Conservation (phyloP, 2,329 filamentous ascomycete species). For the Didymella pinodella region DNA sequence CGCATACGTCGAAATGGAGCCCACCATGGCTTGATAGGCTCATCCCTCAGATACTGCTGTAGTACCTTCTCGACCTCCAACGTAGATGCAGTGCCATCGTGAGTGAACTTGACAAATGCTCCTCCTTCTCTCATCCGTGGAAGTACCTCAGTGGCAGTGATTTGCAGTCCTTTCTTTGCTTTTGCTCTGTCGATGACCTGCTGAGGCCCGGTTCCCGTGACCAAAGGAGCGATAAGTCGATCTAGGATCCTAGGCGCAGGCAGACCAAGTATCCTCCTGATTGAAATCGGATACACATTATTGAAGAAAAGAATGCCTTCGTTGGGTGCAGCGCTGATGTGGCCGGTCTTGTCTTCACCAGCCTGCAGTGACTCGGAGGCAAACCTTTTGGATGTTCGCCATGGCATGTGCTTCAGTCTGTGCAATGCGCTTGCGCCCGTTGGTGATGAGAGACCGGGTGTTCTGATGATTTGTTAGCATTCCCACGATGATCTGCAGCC, state of each 20-base stretch:
- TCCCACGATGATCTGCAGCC: conserved; percentile 33
- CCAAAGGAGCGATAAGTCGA: conserved; percentile 59
- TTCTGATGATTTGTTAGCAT: conserved; percentile 34
- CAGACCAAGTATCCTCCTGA: conserved; percentile 68
- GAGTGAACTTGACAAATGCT: conserved; percentile 86
- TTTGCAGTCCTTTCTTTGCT: conserved; percentile 62
- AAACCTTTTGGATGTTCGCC: conserved; percentile 30
- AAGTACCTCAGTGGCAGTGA: conserved; percentile 81
- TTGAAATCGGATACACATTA: conserved; percentile 84
- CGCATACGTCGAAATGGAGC: conserved; percentile 80
- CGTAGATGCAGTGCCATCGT: conserved; percentile 57
- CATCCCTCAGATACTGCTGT: conserved; percentile 68
- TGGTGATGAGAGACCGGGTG: conserved; percentile 14
- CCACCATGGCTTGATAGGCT: conserved; percentile 87
- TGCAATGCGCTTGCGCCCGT: conserved; percentile 4
- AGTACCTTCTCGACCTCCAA: conserved; percentile 69
- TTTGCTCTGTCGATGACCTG: conserved; percentile 66
- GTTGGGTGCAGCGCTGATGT: conserved; percentile 77
- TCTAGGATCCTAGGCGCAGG: conserved; percentile 62
- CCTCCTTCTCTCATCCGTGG: conserved; percentile 91
- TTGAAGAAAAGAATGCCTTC: conserved; percentile 91
- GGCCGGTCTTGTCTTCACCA: conserved; percentile 74
- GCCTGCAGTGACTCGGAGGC: conserved; percentile 50
- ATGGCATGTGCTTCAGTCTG: conserved; percentile 13
- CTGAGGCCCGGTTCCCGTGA: conserved; percentile 64